phyloP scores from a whole-genome alignment of 1,139 yeast species.

The Yamadazyma pseudoaaseri region DNA sequence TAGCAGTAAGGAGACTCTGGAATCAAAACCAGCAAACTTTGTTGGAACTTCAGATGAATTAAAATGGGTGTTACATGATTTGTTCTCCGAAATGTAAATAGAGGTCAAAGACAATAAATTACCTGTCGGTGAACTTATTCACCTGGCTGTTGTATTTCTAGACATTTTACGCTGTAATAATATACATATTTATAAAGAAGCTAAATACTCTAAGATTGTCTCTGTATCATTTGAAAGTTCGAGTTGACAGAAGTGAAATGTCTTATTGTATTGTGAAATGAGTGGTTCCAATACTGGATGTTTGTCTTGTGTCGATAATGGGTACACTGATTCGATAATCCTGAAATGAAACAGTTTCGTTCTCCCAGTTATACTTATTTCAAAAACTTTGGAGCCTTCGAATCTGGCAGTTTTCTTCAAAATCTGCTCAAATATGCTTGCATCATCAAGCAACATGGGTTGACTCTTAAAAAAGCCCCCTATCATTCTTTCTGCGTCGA shows the following conservation, averaged over 20 bases:
- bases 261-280: conserved; percentile 2
- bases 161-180: conserved; percentile 2
- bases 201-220: conserved; percentile 3
- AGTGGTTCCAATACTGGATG: neutral
- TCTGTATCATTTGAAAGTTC: conserved; percentile 3
- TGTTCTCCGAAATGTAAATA: conserved; percentile 34
- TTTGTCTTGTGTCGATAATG: conserved; percentile 2
- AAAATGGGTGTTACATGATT: conserved; percentile 68
- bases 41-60: conserved; percentile 68
- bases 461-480: conserved; percentile 9
- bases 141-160: conserved; percentile 3
- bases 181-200: conserved; percentile 3
- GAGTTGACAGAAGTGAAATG: conserved; percentile 6
- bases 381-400: conserved; percentile 5
- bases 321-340: conserved; percentile 6
- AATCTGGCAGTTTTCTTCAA: conserved; percentile 3
- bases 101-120: no score
- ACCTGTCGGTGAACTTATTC: no score
- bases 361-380: neutral
- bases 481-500: conserved; percentile 11
- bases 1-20: neutral
- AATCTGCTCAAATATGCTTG: conserved; percentile 10
- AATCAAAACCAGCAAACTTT: conserved; percentile 21
- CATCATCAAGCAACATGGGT: conserved; percentile 16
- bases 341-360: conserved; percentile 1